Evolutionary conservation across 108 stramenopile genomes (phyloP).

Genomic region (Pseudonitzschia delicatissima): DNA sequence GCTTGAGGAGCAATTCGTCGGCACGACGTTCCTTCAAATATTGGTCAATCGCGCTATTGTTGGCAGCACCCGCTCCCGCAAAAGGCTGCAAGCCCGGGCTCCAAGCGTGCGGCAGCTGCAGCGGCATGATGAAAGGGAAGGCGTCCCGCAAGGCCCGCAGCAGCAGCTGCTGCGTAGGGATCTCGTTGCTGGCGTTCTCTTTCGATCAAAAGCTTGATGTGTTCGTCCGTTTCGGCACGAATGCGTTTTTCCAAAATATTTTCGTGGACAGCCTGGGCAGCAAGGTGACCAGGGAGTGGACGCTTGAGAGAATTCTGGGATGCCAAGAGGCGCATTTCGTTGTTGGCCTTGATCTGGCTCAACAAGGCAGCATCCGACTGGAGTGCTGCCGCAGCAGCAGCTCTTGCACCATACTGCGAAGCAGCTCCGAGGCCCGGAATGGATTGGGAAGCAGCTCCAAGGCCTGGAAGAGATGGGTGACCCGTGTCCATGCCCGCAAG

Average conservation of each 20-base stretch:
- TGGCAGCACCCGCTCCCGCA: conserved; percentile 2
- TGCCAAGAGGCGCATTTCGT: background rate
- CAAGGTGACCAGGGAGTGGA: background rate
- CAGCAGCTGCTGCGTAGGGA: background rate
- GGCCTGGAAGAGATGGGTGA: background rate
- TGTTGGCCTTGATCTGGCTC: background rate
- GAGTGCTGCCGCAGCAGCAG: no score
- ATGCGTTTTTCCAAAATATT: background rate
- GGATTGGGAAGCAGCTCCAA: background rate
- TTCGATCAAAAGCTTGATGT: background rate
- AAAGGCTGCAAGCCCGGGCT: background rate
- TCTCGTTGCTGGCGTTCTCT: background rate
- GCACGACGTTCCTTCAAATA: background rate
- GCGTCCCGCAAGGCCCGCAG: background rate
- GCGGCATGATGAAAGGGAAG: background rate
- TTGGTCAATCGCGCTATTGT: background rate
- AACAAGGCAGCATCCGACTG: conserved; percentile 2
- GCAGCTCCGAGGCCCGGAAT: background rate
- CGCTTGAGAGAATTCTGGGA: background rate
- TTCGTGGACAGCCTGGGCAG: background rate
- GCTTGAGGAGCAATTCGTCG: background rate
- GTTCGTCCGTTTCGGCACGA: conserved; percentile 7
- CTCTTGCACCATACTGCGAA: no score
- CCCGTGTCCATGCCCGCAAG: background rate
- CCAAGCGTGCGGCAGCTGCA: background rate